A percentile compares a stretch with the other conserved stretches of the same genome.
phyloP scores from a whole-genome alignment of 345 rosid genomes.

The Citrus glauca region DNA sequence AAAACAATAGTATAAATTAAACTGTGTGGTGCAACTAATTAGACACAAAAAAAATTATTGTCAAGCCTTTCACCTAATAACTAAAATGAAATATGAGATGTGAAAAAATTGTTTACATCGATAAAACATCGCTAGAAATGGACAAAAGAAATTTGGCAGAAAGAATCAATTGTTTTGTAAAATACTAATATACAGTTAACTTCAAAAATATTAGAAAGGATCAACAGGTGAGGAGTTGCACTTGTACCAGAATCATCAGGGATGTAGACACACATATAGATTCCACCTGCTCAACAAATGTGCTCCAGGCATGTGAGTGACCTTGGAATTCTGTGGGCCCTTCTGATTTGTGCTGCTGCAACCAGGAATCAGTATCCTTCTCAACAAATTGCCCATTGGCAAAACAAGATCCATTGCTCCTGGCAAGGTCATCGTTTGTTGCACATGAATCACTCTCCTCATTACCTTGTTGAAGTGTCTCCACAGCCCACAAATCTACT shows the following conservation, averaged over 20 bases:
- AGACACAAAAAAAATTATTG: background rate
- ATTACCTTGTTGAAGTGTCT: conserved; percentile 29
- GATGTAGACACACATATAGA: conserved; percentile 68
- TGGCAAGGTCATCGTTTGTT: conserved; percentile 11
- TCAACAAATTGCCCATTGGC: conserved; percentile 13
- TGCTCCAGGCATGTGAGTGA: conserved; percentile 73
- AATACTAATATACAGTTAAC: background rate
- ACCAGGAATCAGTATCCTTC: conserved; percentile 13
- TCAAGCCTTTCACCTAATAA: background rate
- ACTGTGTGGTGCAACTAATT: background rate
- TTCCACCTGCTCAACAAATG: conserved; percentile 87
- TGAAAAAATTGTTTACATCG: background rate
- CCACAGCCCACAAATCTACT: conserved; percentile 93
- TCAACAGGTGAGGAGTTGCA: background rate
- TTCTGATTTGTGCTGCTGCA: conserved; percentile 20
- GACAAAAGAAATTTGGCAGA: background rate
- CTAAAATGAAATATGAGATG: background rate
- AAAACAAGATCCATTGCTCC: conserved; percentile 30
- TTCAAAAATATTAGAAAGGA: background rate
- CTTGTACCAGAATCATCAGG: conserved; percentile 79
- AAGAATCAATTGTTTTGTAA: background rate
- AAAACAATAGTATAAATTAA: background rate
- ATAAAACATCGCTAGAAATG: background rate
- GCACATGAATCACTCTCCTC: conserved; percentile 26
- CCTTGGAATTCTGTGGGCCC: conserved; percentile 25